Conservation (phyloP, 148 eudicot genomes). For the Nepenthes mirabilis region DNA sequence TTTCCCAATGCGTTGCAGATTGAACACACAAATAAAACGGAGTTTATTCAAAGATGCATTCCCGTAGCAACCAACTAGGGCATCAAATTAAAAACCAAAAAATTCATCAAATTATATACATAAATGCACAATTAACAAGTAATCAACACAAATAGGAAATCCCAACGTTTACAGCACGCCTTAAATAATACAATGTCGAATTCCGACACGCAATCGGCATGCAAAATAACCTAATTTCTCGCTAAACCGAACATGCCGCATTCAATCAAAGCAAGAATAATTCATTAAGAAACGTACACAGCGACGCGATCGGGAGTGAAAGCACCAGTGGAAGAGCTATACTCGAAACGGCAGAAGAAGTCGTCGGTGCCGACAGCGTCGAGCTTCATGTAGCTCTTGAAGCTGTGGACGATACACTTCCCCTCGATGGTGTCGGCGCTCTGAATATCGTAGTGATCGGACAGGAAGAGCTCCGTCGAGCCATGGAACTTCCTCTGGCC, state of each 20-base stretch:
- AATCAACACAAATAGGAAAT: too few species aligned
- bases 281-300: conserved; percentile 34
- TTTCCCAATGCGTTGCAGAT: too few species aligned
- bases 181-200: too few species aligned
- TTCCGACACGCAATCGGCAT: too few species aligned
- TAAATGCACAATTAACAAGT: too few species aligned
- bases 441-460: conserved; percentile 68
- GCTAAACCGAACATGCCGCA: neutral
- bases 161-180: too few species aligned
- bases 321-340: conserved; percentile 60
- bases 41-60: too few species aligned
- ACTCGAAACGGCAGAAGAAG: conserved; percentile 79
- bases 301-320: conserved; percentile 81
- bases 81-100: too few species aligned
- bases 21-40: too few species aligned
- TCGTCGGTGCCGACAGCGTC: conserved; percentile 82
- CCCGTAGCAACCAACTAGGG: too few species aligned
- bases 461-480: conserved; percentile 60
- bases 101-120: too few species aligned
- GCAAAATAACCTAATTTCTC: neutral
- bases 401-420: conserved; percentile 51
- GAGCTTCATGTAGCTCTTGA: conserved; percentile 69
- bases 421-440: conserved; percentile 81
- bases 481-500: conserved; percentile 90
- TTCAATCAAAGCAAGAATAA: neutral